Base-by-base conservation (phyloP, 768 basidiomycete species). In the Multifurca ochricompacta region DNA sequence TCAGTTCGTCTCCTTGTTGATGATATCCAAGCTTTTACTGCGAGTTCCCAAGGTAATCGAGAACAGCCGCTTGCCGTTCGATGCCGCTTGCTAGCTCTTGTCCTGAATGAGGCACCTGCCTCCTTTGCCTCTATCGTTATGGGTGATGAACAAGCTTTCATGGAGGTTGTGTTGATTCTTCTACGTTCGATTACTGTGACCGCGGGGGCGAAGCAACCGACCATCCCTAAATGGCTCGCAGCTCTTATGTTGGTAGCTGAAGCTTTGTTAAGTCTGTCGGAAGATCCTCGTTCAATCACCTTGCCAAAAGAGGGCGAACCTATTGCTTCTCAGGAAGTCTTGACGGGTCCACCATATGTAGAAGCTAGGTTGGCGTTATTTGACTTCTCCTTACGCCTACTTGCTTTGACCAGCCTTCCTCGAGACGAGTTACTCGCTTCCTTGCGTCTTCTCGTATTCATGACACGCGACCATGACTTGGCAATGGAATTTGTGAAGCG, bases 181-280 rank as follows among this genome's bases (percentile, higher is more conserved):
- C 71, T 91, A 28, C 71, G 81, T 19, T 82, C 86, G 10, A 76
- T 75, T 62, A 74, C 75, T 14, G 65, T 69, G 32, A 77, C 74
- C 52, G 69, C 71, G 40, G 77, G 80, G 51, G 71, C 74, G 2
- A 77, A 77, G n/a, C 78, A 79, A 48, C 74, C 79, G 4, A 67
- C 64, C 18, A 71, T 79, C 28, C 92, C 95, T 8, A 83, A 80
- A 63, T 99, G 96, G 96, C 77, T 95, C 4, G 83, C 92, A 1
- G 78, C 89, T 2, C 82, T 87, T 62, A 74, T 98, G 11, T 78
- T 96, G 11, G 87, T 94, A 46, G 83, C 84, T 6, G 93, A 99
- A 65, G 81, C 86, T 16, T 71, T 97, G 42, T 76, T 97, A 30
- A 82, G 82, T 16, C 71, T 85, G 18, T 80, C 84, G 1, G 87